These are phyloP conservation scores for Solanum sejunctum DNA, from an alignment of 257 asterid genomes.

Conservation along the genomic window DNA sequence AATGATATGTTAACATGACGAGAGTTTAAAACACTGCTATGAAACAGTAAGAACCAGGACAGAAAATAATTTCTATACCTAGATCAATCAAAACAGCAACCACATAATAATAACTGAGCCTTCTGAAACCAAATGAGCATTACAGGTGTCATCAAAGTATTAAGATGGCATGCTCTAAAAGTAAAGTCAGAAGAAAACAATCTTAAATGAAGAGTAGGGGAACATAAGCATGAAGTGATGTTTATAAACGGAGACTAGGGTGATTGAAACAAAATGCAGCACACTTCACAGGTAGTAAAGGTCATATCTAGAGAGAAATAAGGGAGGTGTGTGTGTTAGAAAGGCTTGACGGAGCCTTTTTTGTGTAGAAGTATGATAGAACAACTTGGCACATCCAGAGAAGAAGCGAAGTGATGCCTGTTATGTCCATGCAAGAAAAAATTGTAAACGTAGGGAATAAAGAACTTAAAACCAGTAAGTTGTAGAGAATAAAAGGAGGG, in stretches of 20 bases:
- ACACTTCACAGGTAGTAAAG: background rate
- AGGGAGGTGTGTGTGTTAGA: background rate
- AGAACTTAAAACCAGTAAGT: background rate
- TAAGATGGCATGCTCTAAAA: background rate
- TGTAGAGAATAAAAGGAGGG: background rate
- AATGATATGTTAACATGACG: background rate
- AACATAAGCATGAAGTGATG: background rate
- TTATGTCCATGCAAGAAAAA: background rate
- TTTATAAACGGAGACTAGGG: background rate
- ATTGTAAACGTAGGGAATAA: background rate
- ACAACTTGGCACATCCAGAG: background rate
- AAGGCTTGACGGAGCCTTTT: background rate
- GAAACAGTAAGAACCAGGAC: background rate
- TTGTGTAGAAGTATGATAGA: background rate
- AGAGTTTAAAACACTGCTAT: background rate
- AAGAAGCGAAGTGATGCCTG: background rate
- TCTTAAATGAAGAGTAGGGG: background rate
- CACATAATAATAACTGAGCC: background rate
- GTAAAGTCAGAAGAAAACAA: background rate
- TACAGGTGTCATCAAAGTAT: background rate
- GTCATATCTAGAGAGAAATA: background rate
- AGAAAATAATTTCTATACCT: background rate
- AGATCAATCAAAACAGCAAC: background rate
- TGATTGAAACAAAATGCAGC: background rate
- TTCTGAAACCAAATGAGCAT: background rate